Evolutionary conservation across 495 filamentous ascomycete species (phyloP).

Genomic region (Trypethelium eluteriae): DNA sequence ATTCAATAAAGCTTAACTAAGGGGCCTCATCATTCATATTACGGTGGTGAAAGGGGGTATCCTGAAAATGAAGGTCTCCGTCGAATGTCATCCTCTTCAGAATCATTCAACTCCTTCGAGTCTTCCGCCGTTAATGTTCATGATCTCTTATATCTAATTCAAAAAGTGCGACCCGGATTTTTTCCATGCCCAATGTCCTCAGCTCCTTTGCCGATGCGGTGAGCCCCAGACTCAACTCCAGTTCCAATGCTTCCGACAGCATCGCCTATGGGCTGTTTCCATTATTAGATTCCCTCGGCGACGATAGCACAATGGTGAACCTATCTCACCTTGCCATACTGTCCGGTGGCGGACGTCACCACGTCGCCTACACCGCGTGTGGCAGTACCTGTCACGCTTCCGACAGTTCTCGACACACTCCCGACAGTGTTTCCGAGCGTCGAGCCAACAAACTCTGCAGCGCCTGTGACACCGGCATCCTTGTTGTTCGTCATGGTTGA

Average conservation of each 20-base stretch:
- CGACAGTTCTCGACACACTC: background rate
- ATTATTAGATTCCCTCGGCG: background rate
- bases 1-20: too few species aligned
- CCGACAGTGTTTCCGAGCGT: constrained; percentile 7
- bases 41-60: background rate
- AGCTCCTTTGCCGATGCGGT: constrained; percentile 8
- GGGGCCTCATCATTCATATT: too few species aligned
- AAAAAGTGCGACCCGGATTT: background rate
- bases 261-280: background rate
- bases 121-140: background rate
- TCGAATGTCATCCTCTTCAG: too few species aligned
- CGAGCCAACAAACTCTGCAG: background rate
- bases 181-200: constrained; percentile 6
- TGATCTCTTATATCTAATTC: background rate
- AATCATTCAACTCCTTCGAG: background rate
- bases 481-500: constrained; percentile 6
- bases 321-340: constrained; percentile 1
- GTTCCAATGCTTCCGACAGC: constrained; percentile 6
- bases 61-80: background rate
- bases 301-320: background rate
- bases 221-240: constrained; percentile 5
- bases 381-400: constrained; percentile 2
- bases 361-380: constrained; percentile 6
- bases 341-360: background rate
- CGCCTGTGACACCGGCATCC: background rate